Evolutionary conservation across 441 rosid genomes (phyloP), one percentile per base, ranked within the genome.

Genomic region (Erodium texanum): DNA sequence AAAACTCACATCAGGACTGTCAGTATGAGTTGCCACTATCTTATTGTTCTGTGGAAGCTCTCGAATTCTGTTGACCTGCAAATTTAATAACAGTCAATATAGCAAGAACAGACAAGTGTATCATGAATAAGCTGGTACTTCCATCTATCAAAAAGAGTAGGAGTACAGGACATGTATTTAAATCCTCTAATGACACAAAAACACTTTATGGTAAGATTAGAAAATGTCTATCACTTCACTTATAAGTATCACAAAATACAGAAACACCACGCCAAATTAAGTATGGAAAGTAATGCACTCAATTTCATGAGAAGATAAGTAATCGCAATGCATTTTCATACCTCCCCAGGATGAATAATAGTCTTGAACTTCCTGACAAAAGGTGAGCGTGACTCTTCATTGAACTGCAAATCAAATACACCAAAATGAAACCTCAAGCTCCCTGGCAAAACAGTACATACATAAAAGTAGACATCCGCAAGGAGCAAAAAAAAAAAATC

Each of bases 321-420:
- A 8, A 38, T 59, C 18, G 11, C 24, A 10, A 22, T 24, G 61
- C 0, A 34, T 41, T 45, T 50, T 20, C 79, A 73, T 75, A 95
- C 99, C 97, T 95, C 99, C 68, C 99, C 99, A 70, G 99, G 99
- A 83, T 95, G 99, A 71, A 95, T 85, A 77, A 95, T 89, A 66
- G 98, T 95, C 82, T 95, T 95, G 88, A 78, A 86, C 89, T 95
- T 95, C 86, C 86, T 90, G 67, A 95, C 96, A 85, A 95, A 95
- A 5, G 99, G 98, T 62, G 99, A 95, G 22, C 99, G 90, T 58
- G 98, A 90, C 82, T 92, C 98, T 80, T 95, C 99, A 72, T 95
- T 95, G 76, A 95, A 95, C 99, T 95, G 82, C 66, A 58, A 78
- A 62, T 12, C 66, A 59, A 66, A 67, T 12, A 32, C 75, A 54